Percentiles rank a stretch among this genome's conserved stretches.
These are phyloP conservation scores for Marasmius tenuissimus DNA, from an alignment of 1,284 basidiomycete species.

Conservation along the genomic window DNA sequence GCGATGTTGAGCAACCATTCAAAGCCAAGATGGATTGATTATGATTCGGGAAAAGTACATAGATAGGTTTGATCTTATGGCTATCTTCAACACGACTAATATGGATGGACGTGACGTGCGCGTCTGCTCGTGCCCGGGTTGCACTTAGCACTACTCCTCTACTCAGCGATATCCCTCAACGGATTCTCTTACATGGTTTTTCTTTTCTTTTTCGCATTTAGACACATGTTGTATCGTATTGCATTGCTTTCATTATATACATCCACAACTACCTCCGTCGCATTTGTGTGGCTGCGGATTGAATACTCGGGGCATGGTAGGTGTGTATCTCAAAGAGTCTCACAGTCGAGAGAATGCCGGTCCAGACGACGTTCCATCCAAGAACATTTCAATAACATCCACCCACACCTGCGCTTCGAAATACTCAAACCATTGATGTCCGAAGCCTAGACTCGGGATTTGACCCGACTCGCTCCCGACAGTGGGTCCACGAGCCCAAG, in stretches of 20 bases:
- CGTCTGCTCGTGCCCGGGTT: no score
- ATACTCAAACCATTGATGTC: constrained; percentile 6
- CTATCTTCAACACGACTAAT: neutral
- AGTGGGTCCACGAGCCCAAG: neutral
- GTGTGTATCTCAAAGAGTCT: neutral
- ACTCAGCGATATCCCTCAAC: no score
- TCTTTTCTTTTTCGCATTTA: no score
- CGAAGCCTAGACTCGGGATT: neutral
- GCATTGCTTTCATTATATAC: neutral
- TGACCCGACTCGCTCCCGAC: neutral
- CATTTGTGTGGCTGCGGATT: no score
- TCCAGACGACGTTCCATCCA: neutral
- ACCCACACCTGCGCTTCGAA: constrained; percentile 3
- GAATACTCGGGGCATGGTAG: neutral
- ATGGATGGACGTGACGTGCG: neutral
- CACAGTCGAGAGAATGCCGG: neutral
- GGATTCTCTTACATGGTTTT: no score
- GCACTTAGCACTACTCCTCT: no score
- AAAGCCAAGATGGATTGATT: constrained; percentile 1
- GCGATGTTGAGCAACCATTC: constrained; percentile 41
- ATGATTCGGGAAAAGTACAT: neutral
- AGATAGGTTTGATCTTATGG: neutral
- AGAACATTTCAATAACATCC: neutral
- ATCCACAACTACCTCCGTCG: neutral
- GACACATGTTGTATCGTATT: no score